These are phyloP conservation scores for Citrullus mucosospermus DNA, from an alignment of 306 rosid species.

Conservation along the genomic window DNA sequence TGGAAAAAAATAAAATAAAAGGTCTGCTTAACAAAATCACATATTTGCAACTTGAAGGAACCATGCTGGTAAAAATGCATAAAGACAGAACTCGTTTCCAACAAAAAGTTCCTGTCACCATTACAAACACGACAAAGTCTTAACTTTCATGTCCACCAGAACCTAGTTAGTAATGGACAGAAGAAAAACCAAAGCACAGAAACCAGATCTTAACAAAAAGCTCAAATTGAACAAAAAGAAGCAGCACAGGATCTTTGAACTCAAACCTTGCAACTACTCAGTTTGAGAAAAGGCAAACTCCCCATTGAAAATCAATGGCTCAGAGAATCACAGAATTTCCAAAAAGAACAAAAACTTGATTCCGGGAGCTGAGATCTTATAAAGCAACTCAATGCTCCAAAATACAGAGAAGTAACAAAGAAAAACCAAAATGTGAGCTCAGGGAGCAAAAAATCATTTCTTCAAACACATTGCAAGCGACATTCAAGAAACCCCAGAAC, in stretches of 20 bases:
- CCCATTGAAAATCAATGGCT: slow-evolving; percentile 25
- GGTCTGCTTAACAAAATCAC: background rate
- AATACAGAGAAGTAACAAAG: slow-evolving; percentile 30
- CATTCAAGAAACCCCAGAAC: slow-evolving; percentile 9
- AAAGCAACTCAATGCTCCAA: slow-evolving; percentile 24
- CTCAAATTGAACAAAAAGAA: slow-evolving; percentile 1
- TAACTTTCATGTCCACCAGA: background rate
- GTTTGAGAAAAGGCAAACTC: slow-evolving; percentile 14
- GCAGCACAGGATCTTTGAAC: background rate
- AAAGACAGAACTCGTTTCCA: background rate
- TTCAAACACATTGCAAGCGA: slow-evolving; percentile 40
- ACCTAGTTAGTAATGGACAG: background rate
- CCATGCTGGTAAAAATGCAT: background rate
- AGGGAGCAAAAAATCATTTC: slow-evolving; percentile 17
- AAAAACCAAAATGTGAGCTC: slow-evolving; percentile 12
- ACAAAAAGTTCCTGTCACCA: background rate
- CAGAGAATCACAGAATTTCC: slow-evolving; percentile 15
- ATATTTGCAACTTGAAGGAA: background rate
- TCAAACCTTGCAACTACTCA: slow-evolving; percentile 33
- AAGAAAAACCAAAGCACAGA: background rate
- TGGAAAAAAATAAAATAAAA: background rate
- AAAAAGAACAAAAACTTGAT: slow-evolving; percentile 16
- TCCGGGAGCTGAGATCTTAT: slow-evolving; percentile 10
- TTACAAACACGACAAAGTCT: background rate
- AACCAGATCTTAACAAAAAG: slow-evolving; percentile 2